These are phyloP conservation scores for Cytospora leucostoma DNA, from an alignment of 2,329 filamentous ascomycete species.

Conservation along the genomic window DNA sequence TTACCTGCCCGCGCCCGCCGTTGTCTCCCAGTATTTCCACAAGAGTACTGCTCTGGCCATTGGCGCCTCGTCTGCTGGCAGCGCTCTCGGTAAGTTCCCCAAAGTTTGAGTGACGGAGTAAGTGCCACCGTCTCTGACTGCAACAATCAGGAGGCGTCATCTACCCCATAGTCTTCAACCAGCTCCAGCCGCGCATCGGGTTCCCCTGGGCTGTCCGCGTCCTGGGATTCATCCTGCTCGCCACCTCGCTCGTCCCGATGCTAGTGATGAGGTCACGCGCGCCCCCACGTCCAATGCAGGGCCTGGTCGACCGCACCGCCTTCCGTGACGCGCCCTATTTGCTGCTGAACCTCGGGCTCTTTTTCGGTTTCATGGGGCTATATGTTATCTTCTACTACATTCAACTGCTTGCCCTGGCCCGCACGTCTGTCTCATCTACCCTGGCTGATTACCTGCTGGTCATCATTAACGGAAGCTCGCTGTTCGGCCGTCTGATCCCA, in stretches of 20 bases:
- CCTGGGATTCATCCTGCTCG: conserved; percentile 39
- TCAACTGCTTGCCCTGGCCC: conserved; percentile 43
- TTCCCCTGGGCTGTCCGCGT: conserved; percentile 34
- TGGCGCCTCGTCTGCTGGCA: conserved; percentile 37
- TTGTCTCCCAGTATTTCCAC: conserved; percentile 45
- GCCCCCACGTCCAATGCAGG: conserved; percentile 33
- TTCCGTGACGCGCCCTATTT: conserved; percentile 43
- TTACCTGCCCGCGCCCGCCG: conserved; percentile 40
- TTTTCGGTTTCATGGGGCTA: conserved; percentile 47
- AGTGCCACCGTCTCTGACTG: background rate
- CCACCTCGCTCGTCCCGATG: conserved; percentile 39
- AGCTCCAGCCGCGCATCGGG: conserved; percentile 31
- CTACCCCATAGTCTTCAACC: conserved; percentile 36
- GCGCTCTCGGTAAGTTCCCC: conserved; percentile 31
- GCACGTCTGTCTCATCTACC: conserved; percentile 38
- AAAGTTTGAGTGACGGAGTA: background rate
- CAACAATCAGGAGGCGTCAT: conserved; percentile 32
- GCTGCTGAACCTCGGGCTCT: conserved; percentile 38
- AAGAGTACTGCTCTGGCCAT: conserved; percentile 36
- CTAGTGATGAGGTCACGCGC: conserved; percentile 41
- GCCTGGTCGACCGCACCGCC: conserved; percentile 40
- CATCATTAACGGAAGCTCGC: conserved; percentile 46
- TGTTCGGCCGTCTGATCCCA: conserved; percentile 47
- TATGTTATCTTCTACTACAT: conserved; percentile 53
- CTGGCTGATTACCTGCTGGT: conserved; percentile 46